These are phyloP conservation scores for Chlorokybus atmophyticus DNA, from an alignment of 139 green algal genomes.

Conservation along the genomic window DNA sequence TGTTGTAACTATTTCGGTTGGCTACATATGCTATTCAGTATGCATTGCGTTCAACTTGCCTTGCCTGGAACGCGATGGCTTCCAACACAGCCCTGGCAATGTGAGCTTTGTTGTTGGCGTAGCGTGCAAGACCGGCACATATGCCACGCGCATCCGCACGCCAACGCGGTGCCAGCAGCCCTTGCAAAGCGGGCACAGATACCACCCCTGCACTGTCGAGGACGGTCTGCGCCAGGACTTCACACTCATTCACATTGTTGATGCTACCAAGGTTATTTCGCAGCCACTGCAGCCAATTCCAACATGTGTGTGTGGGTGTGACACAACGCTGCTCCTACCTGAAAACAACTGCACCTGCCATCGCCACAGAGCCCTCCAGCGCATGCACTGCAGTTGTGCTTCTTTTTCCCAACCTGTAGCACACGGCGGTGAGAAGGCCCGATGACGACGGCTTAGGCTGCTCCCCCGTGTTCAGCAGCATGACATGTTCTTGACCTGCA, in stretches of 20 bases:
- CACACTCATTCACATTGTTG: slow-evolving; percentile 37
- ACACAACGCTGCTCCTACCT: no score
- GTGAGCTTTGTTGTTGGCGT: slow-evolving; percentile 51
- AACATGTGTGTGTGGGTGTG: no score
- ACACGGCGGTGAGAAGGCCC: slow-evolving; percentile 82
- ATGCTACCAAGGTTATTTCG: slow-evolving; percentile 70
- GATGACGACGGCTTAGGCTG: slow-evolving; percentile 51
- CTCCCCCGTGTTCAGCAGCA: slow-evolving; percentile 84
- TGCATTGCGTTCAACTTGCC: no score
- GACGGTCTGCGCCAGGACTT: slow-evolving; percentile 35
- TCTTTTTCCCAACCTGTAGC: slow-evolving; percentile 53
- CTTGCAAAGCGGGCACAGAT: slow-evolving; percentile 90
- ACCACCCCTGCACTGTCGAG: slow-evolving; percentile 64
- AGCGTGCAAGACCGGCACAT: slow-evolving; percentile 64
- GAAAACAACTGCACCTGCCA: slow-evolving; percentile 19
- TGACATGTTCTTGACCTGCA: slow-evolving; percentile 86
- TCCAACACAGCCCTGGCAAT: slow-evolving; percentile 79
- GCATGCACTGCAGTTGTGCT: slow-evolving; percentile 55
- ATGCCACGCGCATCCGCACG: slow-evolving; percentile 63
- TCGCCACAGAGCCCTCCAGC: slow-evolving; percentile 56
- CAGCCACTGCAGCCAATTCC: slow-evolving; percentile 22
- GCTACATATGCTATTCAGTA: no score
- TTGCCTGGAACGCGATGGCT: slow-evolving; percentile 77
- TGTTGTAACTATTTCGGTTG: no score
- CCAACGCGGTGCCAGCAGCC: slow-evolving; percentile 87